These are phyloP conservation scores for Cercospora beticola DNA, from an alignment of 2,329 filamentous ascomycete species.

Conservation along the genomic window DNA sequence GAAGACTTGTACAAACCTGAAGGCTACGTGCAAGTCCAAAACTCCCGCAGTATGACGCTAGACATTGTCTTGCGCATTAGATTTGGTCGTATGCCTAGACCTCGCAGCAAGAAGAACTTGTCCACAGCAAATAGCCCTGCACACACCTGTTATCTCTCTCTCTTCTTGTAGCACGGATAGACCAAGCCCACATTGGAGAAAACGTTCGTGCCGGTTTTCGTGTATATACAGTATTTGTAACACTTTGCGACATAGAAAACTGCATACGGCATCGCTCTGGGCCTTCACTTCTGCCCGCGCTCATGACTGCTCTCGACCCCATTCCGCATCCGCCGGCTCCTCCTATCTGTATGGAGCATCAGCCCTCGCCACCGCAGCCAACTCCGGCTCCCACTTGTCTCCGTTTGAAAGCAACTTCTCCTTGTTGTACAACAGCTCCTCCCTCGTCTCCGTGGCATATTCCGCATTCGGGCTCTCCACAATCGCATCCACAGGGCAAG, in stretches of 20 bases:
- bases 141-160: neutral
- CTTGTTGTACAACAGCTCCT: slow-evolving; percentile 98
- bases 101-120: neutral
- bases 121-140: neutral
- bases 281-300: neutral
- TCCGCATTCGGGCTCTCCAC: slow-evolving; percentile 73
- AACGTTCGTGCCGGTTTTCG: neutral
- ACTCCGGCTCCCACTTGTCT: slow-evolving; percentile 85
- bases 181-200: neutral
- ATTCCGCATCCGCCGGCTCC: neutral
- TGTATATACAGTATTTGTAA: slow-evolving; percentile 18
- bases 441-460: slow-evolving; percentile 75
- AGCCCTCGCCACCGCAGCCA: slow-evolving; percentile 86
- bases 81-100: neutral
- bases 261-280: slow-evolving; percentile 5
- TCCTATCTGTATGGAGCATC: slow-evolving; percentile 69
- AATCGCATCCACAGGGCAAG: slow-evolving; percentile 95
- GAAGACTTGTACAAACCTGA: neutral
- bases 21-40: neutral
- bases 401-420: slow-evolving; percentile 59
- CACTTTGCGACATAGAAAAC: slow-evolving; percentile 18
- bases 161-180: neutral
- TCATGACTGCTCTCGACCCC: neutral
- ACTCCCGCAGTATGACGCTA: neutral
- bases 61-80: neutral